A percentile compares a stretch with the other conserved stretches of the same genome.
Evolutionary conservation across 1,284 basidiomycete species (phyloP).

Genomic region (Rhodotorula sp.): DNA sequence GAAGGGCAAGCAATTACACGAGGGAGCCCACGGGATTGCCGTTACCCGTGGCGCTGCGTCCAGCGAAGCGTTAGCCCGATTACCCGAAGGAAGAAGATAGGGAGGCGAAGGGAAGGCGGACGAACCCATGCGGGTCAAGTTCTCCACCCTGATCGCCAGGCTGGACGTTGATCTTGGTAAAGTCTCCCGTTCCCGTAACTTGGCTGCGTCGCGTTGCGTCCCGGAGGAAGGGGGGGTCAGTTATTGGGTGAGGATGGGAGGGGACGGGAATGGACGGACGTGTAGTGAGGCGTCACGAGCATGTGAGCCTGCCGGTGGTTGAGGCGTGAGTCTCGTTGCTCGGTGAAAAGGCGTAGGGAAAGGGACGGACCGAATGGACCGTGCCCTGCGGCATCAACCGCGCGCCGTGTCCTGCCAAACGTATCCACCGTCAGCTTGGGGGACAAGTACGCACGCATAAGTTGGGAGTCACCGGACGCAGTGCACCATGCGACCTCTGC

Average conservation of each 20-base stretch:
- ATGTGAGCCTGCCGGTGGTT: slow-evolving; percentile 19
- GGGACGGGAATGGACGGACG: background rate
- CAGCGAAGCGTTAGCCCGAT: no score
- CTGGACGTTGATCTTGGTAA: slow-evolving; percentile 49
- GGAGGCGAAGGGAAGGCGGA: background rate
- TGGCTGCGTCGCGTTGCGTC: slow-evolving; percentile 7
- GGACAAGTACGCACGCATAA: no score
- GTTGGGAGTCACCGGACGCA: background rate
- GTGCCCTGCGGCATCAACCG: slow-evolving; percentile 28
- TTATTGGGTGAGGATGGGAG: background rate
- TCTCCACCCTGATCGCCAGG: slow-evolving; percentile 49
- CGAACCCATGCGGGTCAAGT: slow-evolving; percentile 38
- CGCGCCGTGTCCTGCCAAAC: slow-evolving; percentile 3
- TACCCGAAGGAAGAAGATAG: background rate
- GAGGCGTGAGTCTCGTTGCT: background rate
- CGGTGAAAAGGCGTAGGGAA: no score
- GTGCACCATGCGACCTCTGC: slow-evolving; percentile 32
- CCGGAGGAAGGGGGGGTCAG: background rate
- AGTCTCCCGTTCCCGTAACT: slow-evolving; percentile 45
- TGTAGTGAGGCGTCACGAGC: slow-evolving; percentile 39
- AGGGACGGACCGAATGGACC: slow-evolving; percentile 1
- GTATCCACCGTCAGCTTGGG: no score
- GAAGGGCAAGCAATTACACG: background rate
- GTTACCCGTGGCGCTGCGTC: slow-evolving; percentile 11
- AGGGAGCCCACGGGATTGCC: slow-evolving; percentile 27